Conservation (phyloP, 176 grass and related monocot species). For the Ampelocalamus luodianensis region DNA sequence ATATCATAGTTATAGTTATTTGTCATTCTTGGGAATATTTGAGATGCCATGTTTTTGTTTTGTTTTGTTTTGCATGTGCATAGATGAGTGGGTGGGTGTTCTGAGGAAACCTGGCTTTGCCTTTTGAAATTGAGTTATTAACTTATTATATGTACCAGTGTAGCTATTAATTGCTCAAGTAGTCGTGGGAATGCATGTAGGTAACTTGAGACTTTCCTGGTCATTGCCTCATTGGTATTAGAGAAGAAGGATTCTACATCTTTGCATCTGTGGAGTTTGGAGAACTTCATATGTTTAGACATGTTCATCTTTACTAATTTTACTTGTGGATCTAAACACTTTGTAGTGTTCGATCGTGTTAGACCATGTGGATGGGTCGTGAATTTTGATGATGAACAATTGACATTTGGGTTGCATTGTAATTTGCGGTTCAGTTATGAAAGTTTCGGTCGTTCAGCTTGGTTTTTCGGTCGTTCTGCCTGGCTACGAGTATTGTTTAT, state of each 20-base stretch:
- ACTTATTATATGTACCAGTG: constrained; percentile 17
- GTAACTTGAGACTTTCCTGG: background rate
- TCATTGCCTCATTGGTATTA: background rate
- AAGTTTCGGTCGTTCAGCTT: no score
- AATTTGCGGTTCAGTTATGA: no score
- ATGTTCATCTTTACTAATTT: background rate
- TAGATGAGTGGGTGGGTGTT: background rate
- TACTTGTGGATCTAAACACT: constrained; percentile 8
- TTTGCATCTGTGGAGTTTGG: background rate
- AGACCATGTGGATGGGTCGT: background rate
- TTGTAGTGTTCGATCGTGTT: background rate
- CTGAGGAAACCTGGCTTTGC: constrained; percentile 4
- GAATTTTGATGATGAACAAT: no score
- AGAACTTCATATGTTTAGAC: background rate
- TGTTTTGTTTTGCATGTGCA: constrained; percentile 1
- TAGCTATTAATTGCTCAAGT: background rate
- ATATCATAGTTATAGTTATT: background rate
- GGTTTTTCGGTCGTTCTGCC: no score
- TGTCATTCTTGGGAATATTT: background rate
- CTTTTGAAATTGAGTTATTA: constrained; percentile 12
- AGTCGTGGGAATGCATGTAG: background rate
- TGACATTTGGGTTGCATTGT: no score
- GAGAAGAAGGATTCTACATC: background rate
- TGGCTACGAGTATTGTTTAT: no score
- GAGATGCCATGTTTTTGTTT: background rate